Conservation (phyloP, 164 flowering plant species). For the Aristolochia fimbriata region DNA sequence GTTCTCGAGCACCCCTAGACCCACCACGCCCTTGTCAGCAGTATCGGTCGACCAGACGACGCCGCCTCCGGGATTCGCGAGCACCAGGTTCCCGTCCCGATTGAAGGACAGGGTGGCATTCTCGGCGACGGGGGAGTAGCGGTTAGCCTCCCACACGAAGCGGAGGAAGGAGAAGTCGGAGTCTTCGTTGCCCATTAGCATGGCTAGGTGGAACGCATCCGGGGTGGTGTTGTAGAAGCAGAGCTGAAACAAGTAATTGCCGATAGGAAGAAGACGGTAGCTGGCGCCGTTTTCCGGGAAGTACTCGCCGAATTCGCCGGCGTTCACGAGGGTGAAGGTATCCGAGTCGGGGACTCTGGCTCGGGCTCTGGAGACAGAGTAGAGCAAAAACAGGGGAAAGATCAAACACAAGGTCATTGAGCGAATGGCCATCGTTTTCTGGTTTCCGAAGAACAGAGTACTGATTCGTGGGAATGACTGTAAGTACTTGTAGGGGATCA, state of each 20-base stretch:
- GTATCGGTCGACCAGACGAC: slow-evolving; percentile 50
- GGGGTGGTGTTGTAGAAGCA: slow-evolving; percentile 32
- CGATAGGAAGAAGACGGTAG: too few species aligned
- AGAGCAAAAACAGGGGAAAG: too few species aligned
- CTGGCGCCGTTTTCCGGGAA: too few species aligned
- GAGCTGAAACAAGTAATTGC: slow-evolving; percentile 12
- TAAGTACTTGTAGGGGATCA: too few species aligned
- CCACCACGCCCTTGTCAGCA: slow-evolving; percentile 42
- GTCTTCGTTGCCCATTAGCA: slow-evolving; percentile 17
- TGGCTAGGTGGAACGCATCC: slow-evolving; percentile 14
- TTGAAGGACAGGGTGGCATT: slow-evolving; percentile 33
- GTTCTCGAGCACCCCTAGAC: slow-evolving; percentile 26
- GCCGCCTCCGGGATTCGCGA: slow-evolving; percentile 33
- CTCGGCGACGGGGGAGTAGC: slow-evolving; percentile 16
- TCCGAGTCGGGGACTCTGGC: too few species aligned
- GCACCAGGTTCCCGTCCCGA: slow-evolving; percentile 42
- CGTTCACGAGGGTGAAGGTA: too few species aligned
- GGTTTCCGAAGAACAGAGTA: too few species aligned
- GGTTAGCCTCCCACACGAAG: slow-evolving; percentile 35
- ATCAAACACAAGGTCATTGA: too few species aligned
- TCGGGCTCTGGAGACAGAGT: too few species aligned
- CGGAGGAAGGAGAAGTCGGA: slow-evolving; percentile 8
- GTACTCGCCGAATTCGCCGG: too few species aligned
- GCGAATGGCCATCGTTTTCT: too few species aligned
- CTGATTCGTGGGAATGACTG: too few species aligned